These are phyloP conservation scores for Cladosporium oxysporum DNA, from an alignment of 2,329 filamentous ascomycete species.

Conservation along the genomic window DNA sequence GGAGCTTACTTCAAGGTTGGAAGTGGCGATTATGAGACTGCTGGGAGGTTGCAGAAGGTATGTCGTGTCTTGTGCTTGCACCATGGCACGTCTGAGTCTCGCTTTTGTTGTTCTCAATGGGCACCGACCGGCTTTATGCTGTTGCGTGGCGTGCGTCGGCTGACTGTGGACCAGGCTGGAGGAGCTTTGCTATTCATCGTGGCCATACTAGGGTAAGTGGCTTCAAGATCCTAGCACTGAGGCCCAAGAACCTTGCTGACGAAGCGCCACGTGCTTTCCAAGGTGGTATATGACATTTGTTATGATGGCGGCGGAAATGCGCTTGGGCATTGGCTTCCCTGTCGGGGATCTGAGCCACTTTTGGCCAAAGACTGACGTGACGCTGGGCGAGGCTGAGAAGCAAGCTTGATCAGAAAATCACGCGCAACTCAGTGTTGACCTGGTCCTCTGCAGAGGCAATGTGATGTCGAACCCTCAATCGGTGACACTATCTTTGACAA, in stretches of 20 bases:
- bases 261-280: neutral
- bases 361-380: neutral
- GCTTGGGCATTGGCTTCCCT: neutral
- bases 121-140: neutral
- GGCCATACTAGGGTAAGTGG: neutral
- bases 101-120: neutral
- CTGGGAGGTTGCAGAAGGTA: conserved; percentile 50
- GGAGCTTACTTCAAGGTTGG: conserved; percentile 54
- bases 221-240: accelerated
- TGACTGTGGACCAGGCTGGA: neutral
- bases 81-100: too few relatives aligned
- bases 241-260: neutral
- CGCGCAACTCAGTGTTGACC: too few relatives aligned
- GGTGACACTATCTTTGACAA: too few relatives aligned
- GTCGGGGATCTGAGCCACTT: neutral
- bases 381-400: neutral
- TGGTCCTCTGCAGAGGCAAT: neutral
- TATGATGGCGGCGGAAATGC: neutral
- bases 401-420: neutral
- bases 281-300: neutral
- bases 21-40: conserved; percentile 46
- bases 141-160: neutral
- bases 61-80: conserved; percentile 15
- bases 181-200: neutral
- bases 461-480: too few relatives aligned